Evolutionary conservation across 441 rosid species (phyloP), one percentile per base, ranked within the genome.

Genomic region (Bocquillonia castaneifolia): DNA sequence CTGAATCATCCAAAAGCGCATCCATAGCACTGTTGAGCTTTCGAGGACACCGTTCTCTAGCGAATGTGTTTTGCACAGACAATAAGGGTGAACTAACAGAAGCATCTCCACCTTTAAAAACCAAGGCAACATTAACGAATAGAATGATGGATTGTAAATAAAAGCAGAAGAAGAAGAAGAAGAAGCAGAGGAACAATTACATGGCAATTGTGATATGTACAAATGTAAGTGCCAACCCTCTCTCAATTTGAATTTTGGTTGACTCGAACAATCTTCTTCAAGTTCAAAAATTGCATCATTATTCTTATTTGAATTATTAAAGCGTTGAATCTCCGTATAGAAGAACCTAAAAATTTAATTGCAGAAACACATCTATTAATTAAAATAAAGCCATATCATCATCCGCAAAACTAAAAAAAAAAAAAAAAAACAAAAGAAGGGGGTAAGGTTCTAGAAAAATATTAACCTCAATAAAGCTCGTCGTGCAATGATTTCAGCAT

Each of bases 151-250:
- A 25, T 60, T 60, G n/a, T n/a, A n/a, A n/a, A n/a, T n/a, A n/a
- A n/a, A n/a, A n/a, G n/a, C 64, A 60, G 40, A 36, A 36, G 40
- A 9, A 4, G 4, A 50, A 45, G 37, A 71, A 18, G 28, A 9
- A 44, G 70, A 22, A 58, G 66, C 40, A 50, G 13, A 44, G 14
- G 18, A 70, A 67, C 47, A 65, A 75, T 85, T 91, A 91, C 99
- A 89, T 83, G 97, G 99, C 88, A 88, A 79, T 64, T 89, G 97
- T 48, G 99, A 91, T 75, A 88, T 84, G 85, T 86, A 93, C 58
- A 89, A 34, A 80, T 93, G 96, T 69, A 93, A 77, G 56, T 82
- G 78, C 84, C 88, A 88, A 3, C 85, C 96, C 48, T 64, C 73
- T 76, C 79, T 88, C 56, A 89, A 76, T 71, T 66, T 79, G 66